phyloP scores from a whole-genome alignment of 1,284 basidiomycete genomes.

The Apiotrichum brassicae region DNA sequence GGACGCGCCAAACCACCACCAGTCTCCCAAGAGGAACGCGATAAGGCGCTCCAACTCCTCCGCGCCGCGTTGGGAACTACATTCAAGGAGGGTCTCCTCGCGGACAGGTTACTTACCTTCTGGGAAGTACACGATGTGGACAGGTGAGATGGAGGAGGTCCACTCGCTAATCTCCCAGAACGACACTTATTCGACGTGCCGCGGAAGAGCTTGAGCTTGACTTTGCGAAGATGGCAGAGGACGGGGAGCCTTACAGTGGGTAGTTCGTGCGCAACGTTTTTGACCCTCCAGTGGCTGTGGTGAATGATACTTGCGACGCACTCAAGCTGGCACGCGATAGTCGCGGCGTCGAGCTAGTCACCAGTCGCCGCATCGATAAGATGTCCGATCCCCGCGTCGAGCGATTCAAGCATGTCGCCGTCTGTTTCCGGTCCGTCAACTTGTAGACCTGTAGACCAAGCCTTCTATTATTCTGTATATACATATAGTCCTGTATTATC shows the following conservation, averaged over 20 bases:
- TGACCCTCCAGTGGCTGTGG: conserved; percentile 2
- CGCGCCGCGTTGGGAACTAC: conserved; percentile 10
- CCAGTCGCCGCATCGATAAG: neutral
- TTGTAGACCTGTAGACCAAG: neutral
- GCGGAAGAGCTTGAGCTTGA: conserved; percentile 13
- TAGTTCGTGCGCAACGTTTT: neutral
- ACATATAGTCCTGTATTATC: no score
- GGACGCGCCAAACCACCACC: no score
- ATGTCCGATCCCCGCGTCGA: conserved; percentile 7
- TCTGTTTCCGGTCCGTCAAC: conserved; percentile 9
- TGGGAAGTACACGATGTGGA: conserved; percentile 7
- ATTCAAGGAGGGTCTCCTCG: conserved; percentile 7
- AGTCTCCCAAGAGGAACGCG: neutral
- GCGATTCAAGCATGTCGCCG: conserved; percentile 6
- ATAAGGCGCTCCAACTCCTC: conserved; percentile 2
- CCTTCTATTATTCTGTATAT: neutral
- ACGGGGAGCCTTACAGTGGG: conserved; percentile 9
- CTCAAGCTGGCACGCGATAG: conserved; percentile 15
- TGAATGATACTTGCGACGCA: conserved; percentile 8
- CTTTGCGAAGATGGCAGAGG: conserved; percentile 5
- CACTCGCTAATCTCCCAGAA: neutral
- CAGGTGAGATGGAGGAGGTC: no score
- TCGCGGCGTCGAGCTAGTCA: conserved; percentile 13
- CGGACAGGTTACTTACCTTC: conserved; percentile 11
- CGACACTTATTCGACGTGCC: conserved; percentile 4